Base-by-base conservation (phyloP, 1,139 yeast genomes). In the Diutina ranongensis region DNA sequence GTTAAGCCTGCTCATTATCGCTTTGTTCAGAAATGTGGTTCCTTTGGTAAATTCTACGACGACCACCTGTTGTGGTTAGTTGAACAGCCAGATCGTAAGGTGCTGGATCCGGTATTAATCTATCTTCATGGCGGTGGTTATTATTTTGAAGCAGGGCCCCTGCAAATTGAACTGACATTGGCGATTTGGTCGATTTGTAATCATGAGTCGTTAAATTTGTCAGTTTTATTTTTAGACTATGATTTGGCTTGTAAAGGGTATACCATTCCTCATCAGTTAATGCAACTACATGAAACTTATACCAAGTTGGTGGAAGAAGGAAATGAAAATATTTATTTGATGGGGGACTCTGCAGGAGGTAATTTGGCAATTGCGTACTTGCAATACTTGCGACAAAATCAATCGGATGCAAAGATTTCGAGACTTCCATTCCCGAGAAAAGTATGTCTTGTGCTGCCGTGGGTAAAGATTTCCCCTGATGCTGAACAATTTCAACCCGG, bases 331-430 rank as follows among this genome's bases (percentile, higher is more conserved):
- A 42, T 45, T 2, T 35, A 25, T 8, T 18, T 44, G 9, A 47
- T 67, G 49, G 73, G 74, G 1, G 74, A 68, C 53, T 65, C 71
- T 0, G 72, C 72, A 12, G 74, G 74, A 20, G 74, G 72, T 1
- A 61, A 68, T 54, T 54, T 68, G 50, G 53, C 65, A 1, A 51
- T 67, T 7, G 54, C 55, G 18, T 62, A 59, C 47, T 50, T 62
- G 12, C 68, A 67, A 51, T 35, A 35, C 21, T 28, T 45, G 9
- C 35, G 32, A 35, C 41, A 22, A 28, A 21, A 38, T 21, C 42
- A 25, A 18, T 27, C 35, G 32, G 27, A 31, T 15, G 31, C 31
- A 13, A 16, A 12, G 12, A 35, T 36, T 12, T 40, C 44, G 3
- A 15, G 25, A 16, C 25, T 12, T 9, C 35, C 36, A 1, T 41